Conservation (phyloP, 202 grass and related monocot species). For the Schoenoplectus triqueter region DNA sequence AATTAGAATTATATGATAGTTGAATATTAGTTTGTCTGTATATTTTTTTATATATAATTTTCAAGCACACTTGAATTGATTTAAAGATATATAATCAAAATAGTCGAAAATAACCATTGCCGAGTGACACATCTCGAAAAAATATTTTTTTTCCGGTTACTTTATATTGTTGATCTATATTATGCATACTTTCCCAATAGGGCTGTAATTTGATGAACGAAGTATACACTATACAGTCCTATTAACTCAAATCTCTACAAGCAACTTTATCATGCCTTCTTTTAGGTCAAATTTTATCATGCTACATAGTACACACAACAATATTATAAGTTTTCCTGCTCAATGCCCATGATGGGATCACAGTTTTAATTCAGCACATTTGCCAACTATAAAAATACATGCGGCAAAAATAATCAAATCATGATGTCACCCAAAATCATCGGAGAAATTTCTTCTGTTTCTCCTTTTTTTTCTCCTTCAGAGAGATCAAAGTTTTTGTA, state of each 20-base stretch:
- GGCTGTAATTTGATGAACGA: not conserved
- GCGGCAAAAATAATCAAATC: constrained; percentile 19
- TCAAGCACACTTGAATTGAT: not conserved
- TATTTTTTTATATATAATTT: too few relatives aligned
- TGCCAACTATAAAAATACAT: not conserved
- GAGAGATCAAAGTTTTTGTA: not conserved
- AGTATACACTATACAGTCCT: too few relatives aligned
- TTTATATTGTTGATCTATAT: not conserved
- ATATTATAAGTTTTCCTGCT: not conserved
- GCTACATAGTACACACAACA: not conserved
- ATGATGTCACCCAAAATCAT: constrained; percentile 15
- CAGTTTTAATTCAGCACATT: not conserved
- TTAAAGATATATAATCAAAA: not conserved
- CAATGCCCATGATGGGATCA: not conserved
- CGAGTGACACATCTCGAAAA: not conserved
- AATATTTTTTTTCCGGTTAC: not conserved
- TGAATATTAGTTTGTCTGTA: too few relatives aligned
- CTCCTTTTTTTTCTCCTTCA: not conserved
- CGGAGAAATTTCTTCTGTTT: not conserved
- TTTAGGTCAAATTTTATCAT: too few relatives aligned
- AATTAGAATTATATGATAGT: not conserved
- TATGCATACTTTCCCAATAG: not conserved
- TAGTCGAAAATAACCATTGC: not conserved
- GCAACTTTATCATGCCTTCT: not conserved
- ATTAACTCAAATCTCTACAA: not conserved